These are phyloP conservation scores for Dillenia turbinata DNA, from an alignment of 164 flowering plant genomes.

Conservation along the genomic window DNA sequence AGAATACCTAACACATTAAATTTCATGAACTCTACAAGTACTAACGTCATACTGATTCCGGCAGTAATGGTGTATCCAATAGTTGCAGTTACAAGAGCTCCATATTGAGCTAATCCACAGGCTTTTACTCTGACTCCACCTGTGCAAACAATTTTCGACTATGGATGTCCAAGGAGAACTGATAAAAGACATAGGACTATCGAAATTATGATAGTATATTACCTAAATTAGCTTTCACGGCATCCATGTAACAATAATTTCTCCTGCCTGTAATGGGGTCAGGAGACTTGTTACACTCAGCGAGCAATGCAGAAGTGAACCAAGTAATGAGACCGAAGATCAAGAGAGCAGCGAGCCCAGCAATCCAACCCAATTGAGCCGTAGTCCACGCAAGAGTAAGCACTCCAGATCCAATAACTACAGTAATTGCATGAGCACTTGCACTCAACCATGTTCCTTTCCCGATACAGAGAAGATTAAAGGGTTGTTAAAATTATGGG, in stretches of 20 bases:
- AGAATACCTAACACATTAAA: too few species aligned
- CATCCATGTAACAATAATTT: constrained; percentile 27
- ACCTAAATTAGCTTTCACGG: constrained; percentile 19
- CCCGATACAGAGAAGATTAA: too few species aligned
- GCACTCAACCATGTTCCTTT: constrained; percentile 29
- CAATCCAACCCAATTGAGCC: constrained; percentile 46
- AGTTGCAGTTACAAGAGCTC: constrained; percentile 20
- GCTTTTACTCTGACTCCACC: constrained; percentile 20
- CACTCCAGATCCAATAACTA: constrained; percentile 42
- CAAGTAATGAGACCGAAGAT: constrained; percentile 25
- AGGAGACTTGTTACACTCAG: constrained; percentile 30
- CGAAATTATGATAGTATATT: neutral
- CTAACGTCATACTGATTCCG: constrained; percentile 37
- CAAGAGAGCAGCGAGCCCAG: constrained; percentile 15
- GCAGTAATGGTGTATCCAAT: constrained; percentile 40
- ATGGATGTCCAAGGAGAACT: too few species aligned
- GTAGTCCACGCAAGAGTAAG: constrained; percentile 17
- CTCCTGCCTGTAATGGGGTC: constrained; percentile 26
- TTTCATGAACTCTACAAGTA: too few species aligned
- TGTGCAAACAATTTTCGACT: neutral
- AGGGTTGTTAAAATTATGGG: too few species aligned
- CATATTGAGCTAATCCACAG: constrained; percentile 31
- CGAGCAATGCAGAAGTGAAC: constrained; percentile 21
- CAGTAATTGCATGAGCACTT: constrained; percentile 39
- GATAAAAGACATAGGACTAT: too few species aligned